Base-by-base conservation (phyloP, 2,329 filamentous ascomycete species). In the Aspergillus sp. region DNA sequence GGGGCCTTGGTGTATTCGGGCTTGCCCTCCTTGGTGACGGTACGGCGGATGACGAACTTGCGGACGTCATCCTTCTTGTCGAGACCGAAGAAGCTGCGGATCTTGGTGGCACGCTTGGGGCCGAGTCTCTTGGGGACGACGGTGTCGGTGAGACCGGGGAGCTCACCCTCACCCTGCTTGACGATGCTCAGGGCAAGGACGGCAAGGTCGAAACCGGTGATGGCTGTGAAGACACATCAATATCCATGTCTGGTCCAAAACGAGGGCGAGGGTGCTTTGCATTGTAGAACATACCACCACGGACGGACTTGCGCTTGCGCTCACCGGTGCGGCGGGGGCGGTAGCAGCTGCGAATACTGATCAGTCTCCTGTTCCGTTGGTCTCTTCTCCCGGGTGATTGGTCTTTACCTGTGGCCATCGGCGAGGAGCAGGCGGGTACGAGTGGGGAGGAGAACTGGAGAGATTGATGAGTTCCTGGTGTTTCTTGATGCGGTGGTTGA, bases 61-160 rank as follows among this genome's bases (percentile, higher is more conserved):
- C 94, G 93, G 81, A 97, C 93, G 89, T 99, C 94, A 85, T 99
- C 94, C 88, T 97, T 92, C 92, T 97, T 97, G 89, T 88, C 93
- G 86, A 99, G 89, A 83, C 91, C 88, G 84, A 97, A 99, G 89
- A 99, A 99, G 78, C 87, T 88, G 81, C 93, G 91, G 83, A 99
- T 97, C 91, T 97, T 99, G 83, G 91, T 96, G 76, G 94, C 94
- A 75, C 94, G 90, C 92, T 99, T 99, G 83, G 94, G 94, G 71
- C 94, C 94, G 75, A 99, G 89, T 73, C 94, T 89, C 90, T 99
- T 99, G 80, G 94, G 94, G 85, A 96, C 89, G 75, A 97, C 91
- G 77, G 88, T 86, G 79, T 99, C 94, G 83, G 94, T 99, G 66
- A 99, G 82, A 73, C 94, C 94, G 77, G 94, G 93, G 76, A 99